Base-by-base conservation (phyloP, 2,329 filamentous ascomycete genomes). In the Didymella exigua region DNA sequence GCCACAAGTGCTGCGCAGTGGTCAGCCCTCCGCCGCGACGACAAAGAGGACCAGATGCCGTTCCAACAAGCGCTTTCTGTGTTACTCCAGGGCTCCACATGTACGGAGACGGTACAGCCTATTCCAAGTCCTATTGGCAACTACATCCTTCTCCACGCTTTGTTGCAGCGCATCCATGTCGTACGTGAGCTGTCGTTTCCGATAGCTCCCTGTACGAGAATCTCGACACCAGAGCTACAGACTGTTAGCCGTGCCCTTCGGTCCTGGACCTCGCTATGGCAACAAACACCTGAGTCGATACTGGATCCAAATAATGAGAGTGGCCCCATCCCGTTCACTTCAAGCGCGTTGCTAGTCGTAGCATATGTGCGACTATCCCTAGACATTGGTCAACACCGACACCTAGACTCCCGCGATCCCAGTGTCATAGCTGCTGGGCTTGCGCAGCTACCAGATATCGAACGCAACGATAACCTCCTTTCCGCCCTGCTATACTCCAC, bases 401-500 rank as follows among this genome's bases (percentile, higher is more conserved):
- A 75, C 4, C 71, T 81, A 0, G 77, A 81, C 23, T 77, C 78
- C 0, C 75, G 79, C 11, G 78, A 82, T 37, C 74, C 79, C 0
- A 49, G 59, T 0, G 59, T 68, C 0, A 79, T 81, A 14, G 76
- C 79, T 5, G 56, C 66, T n/a, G 75, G 77, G 0, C 62, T 82
- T 3, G 56, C 58, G 13, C 63, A 63, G 2, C 68, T 74, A 0
- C 79, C 78, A 0, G 64, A 67, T 0, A 78, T 84, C 0, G 76
- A 79, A 34, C 75, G 81, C 0, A 80, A 80, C 19, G 78, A 82
- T 36, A 77, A 80, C 0, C 68, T 81, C 3, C 75, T 80, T 3
- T 76, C 78, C 0, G 82, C 83, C 0, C 72, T 84, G 1, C 70
- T 85, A 0, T 83, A 85, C 57, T 78, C 81, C 1, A 79, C 81